A percentile compares a stretch with the other conserved stretches of the same genome.
Conservation (phyloP, 179 eudicot species). For the Silene noctiflora region DNA sequence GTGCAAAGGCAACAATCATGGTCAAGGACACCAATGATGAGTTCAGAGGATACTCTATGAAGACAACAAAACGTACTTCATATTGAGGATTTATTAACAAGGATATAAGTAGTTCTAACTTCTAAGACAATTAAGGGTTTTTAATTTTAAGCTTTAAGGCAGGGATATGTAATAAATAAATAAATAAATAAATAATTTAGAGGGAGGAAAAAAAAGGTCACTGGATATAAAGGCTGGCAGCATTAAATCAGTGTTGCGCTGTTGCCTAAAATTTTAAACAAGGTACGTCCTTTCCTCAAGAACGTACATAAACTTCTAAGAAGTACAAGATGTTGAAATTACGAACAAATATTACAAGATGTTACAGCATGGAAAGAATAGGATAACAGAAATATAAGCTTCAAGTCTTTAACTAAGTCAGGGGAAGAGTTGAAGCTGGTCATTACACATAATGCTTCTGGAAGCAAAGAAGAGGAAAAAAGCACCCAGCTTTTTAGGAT, state of each 20-base stretch:
- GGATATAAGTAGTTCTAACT: neutral
- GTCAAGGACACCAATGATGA: neutral
- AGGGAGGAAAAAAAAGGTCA: neutral
- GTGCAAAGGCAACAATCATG: neutral
- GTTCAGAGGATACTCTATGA: no score
- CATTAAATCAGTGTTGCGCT: neutral
- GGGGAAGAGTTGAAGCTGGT: neutral
- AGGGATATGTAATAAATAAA: neutral
- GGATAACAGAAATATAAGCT: neutral
- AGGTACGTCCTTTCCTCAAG: neutral
- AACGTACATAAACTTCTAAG: neutral
- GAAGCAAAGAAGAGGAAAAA: neutral
- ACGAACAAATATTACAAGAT: neutral
- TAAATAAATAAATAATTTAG: neutral
- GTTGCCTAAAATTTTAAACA: conserved; percentile 1
- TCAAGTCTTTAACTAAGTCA: neutral
- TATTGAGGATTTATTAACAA: neutral
- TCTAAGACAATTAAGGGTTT: neutral
- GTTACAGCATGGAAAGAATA: neutral
- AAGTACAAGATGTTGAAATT: neutral
- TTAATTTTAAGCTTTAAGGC: neutral
- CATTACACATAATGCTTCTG: neutral
- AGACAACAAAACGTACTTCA: neutral
- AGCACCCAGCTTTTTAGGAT: neutral
- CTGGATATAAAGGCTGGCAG: neutral